Percentiles rank a stretch among this genome's conserved stretches.
Evolutionary conservation across 768 basidiomycete species (phyloP).

Genomic region (Leccinum rimulosum): DNA sequence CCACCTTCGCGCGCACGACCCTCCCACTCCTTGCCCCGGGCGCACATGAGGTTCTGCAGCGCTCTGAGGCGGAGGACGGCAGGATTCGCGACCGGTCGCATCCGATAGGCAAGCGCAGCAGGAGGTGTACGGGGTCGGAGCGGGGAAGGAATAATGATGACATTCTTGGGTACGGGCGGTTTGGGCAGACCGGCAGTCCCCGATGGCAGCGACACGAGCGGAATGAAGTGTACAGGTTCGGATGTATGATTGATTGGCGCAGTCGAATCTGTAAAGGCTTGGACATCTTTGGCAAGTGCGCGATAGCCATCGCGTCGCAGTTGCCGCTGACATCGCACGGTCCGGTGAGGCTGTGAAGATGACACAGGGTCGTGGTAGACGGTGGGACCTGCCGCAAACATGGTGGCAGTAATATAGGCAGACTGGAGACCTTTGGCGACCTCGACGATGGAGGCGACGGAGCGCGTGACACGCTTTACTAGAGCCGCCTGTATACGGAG

Average conservation of each 20-base stretch:
- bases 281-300: constrained; percentile 42
- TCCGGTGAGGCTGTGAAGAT: constrained; percentile 16
- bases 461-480: constrained; percentile 33
- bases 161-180: constrained; percentile 32
- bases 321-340: constrained; percentile 13
- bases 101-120: constrained; percentile 39
- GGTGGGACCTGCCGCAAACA: constrained; percentile 42
- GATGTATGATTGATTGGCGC: constrained; percentile 11
- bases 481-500: constrained; percentile 12
- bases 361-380: constrained; percentile 12
- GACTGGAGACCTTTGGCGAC: constrained; percentile 56
- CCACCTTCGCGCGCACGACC: constrained; percentile 47
- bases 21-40: constrained; percentile 45
- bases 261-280: constrained; percentile 34
- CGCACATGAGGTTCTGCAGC: constrained; percentile 52
- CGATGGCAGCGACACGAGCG: constrained; percentile 37
- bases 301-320: constrained; percentile 41
- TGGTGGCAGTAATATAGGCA: constrained; percentile 53
- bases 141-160: constrained; percentile 40
- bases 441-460: constrained; percentile 44
- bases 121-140: constrained; percentile 39
- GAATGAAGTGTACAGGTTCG: constrained; percentile 40
- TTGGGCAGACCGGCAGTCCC: constrained; percentile 26
- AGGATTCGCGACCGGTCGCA: constrained; percentile 61
- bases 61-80: constrained; percentile 57